phyloP scores from a whole-genome alignment of 192 early-diverging fungal species.

The Funneliformis mosseae region DNA sequence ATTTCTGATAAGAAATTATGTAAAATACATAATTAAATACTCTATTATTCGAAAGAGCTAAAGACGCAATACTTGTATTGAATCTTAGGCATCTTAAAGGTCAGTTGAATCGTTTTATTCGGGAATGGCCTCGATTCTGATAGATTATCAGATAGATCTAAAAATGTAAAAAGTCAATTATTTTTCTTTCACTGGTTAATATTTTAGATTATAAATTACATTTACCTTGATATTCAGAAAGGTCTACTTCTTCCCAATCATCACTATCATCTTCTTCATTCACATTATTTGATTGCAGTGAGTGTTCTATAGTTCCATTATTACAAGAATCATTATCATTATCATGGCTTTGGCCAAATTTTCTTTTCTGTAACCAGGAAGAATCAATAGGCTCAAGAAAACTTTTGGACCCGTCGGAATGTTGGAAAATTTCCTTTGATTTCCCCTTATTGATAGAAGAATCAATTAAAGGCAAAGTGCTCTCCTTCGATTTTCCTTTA shows the following conservation, averaged over 20 bases:
- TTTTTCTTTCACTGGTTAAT: background rate
- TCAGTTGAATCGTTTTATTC: constrained; percentile 46
- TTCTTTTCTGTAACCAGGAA: background rate
- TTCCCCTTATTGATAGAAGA: background rate
- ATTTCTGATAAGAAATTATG: background rate
- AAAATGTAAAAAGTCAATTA: background rate
- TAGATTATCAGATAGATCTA: background rate
- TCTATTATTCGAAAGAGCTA: background rate
- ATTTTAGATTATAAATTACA: background rate
- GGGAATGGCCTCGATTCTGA: background rate
- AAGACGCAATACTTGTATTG: constrained; percentile 19
- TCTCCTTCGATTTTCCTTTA: background rate
- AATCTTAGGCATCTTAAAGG: constrained; percentile 34
- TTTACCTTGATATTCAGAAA: constrained; percentile 28
- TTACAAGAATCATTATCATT: constrained; percentile 16
- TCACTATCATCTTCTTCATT: constrained; percentile 40
- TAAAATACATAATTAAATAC: background rate
- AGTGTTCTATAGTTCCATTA: constrained; percentile 6
- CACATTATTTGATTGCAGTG: constrained; percentile 18
- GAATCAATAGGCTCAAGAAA: constrained; percentile 21
- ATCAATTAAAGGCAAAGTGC: background rate
- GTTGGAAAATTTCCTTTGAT: constrained; percentile 5
- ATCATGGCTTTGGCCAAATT: background rate
- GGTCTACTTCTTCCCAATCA: constrained; percentile 52
- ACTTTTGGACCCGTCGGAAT: constrained; percentile 22